These are phyloP conservation scores for Croton setiger DNA, from an alignment of 441 rosid genomes.

Conservation along the genomic window DNA sequence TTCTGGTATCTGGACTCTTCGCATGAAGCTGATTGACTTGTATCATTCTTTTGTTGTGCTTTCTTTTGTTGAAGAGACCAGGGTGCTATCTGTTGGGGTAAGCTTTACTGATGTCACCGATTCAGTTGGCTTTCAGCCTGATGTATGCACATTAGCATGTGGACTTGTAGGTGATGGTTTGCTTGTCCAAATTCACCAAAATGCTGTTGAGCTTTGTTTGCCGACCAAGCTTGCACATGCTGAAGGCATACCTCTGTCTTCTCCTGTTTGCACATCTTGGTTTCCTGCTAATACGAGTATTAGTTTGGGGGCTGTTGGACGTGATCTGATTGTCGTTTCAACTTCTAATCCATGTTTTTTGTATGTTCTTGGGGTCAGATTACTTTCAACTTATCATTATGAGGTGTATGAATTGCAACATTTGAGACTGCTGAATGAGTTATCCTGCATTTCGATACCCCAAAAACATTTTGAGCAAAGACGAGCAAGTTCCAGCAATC, in stretches of 20 bases:
- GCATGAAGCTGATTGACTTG: constrained; percentile 64
- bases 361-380: constrained; percentile 72
- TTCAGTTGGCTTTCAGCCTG: constrained; percentile 88
- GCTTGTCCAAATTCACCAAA: constrained; percentile 84
- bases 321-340: constrained; percentile 68
- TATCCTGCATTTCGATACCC: constrained; percentile 88
- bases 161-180: constrained; percentile 84
- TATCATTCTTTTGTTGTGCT: constrained; percentile 93
- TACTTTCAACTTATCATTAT: constrained; percentile 48
- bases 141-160: constrained; percentile 95
- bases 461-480: constrained; percentile 51
- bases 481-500: constrained; percentile 35
- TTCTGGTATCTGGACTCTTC: constrained; percentile 87
- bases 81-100: constrained; percentile 90
- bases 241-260: constrained; percentile 66
- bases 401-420: constrained; percentile 81
- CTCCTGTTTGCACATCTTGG: constrained; percentile 86
- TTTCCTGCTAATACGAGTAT: constrained; percentile 68
- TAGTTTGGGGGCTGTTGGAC: constrained; percentile 95
- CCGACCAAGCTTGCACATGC: constrained; percentile 82
- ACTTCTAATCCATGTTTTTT: constrained; percentile 92
- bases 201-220: constrained; percentile 84
- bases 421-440: constrained; percentile 70
- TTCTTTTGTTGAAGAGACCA: constrained; percentile 97
- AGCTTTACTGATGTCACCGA: constrained; percentile 96